Evolutionary conservation across 345 rosid genomes (phyloP).

Genomic region (Excoecaria cochinchinensis): DNA sequence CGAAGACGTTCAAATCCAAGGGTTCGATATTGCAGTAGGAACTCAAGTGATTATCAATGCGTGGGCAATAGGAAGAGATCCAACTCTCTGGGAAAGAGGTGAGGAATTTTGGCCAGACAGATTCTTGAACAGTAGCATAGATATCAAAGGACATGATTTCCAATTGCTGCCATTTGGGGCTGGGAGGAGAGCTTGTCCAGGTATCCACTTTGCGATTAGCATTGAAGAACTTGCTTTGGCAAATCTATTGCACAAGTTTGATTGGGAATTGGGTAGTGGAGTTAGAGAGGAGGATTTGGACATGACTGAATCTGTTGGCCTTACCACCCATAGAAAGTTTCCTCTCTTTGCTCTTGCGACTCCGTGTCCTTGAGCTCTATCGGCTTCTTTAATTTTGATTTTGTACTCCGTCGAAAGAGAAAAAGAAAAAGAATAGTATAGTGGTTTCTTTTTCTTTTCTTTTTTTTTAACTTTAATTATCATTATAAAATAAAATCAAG

Average conservation of each 20-base stretch:
- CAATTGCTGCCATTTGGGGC: constrained; percentile 42
- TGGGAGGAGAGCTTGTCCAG: constrained; percentile 41
- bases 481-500: too few relatives aligned
- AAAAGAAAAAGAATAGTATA: too few relatives aligned
- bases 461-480: too few relatives aligned
- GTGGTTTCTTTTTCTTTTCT: too few relatives aligned
- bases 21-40: constrained; percentile 29
- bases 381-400: neutral
- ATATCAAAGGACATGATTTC: constrained; percentile 35
- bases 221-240: constrained; percentile 27
- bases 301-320: constrained; percentile 25
- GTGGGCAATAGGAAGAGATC: constrained; percentile 43
- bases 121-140: constrained; percentile 28
- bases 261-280: constrained; percentile 36
- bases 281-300: constrained; percentile 28
- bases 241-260: constrained; percentile 29
- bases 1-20: constrained; percentile 24
- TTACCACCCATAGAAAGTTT: constrained; percentile 30
- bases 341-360: constrained; percentile 29
- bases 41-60: constrained; percentile 29
- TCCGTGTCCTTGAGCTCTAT: neutral
- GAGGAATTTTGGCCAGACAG: constrained; percentile 42
- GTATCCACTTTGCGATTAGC: constrained; percentile 21
- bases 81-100: constrained; percentile 21
- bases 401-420: too few relatives aligned